phyloP scores from a whole-genome alignment of 1,139 yeast genomes.

The Meyerozyma sp. region DNA sequence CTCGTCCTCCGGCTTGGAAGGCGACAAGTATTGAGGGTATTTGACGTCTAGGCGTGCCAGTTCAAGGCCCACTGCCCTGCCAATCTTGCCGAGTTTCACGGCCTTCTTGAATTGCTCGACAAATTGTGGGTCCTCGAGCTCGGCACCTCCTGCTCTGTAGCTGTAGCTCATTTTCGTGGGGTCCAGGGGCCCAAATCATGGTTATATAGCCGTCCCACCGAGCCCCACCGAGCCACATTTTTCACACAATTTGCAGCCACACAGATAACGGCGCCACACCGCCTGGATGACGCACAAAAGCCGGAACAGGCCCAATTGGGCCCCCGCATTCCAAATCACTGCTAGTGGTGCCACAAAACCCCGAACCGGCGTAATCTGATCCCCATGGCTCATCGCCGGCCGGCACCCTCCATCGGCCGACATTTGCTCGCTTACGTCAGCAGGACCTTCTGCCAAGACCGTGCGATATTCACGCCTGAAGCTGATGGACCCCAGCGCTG shows the following conservation, averaged over 20 bases:
- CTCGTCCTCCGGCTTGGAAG: slow-evolving; percentile 14
- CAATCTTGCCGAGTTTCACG: not conserved
- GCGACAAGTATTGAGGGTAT: slow-evolving; percentile 19
- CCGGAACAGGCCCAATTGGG: too few species aligned
- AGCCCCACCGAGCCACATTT: not conserved
- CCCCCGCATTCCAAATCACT: too few species aligned
- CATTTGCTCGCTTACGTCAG: too few species aligned
- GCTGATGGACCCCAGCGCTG: too few species aligned
- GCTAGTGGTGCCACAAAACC: too few species aligned
- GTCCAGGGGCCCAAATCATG: too few species aligned
- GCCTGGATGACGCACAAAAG: not conserved
- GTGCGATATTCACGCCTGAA: not conserved
- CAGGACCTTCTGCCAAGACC: too few species aligned
- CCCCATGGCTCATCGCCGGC: too few species aligned
- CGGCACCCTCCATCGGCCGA: too few species aligned
- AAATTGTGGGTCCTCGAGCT: not conserved
- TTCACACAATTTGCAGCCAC: not conserved
- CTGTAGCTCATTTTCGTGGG: not conserved
- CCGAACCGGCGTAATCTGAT: too few species aligned
- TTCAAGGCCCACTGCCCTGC: slow-evolving; percentile 4
- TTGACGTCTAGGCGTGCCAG: slow-evolving; percentile 12
- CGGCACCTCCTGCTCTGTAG: not conserved
- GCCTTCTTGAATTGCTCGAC: not conserved
- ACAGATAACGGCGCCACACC: not conserved
- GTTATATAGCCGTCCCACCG: too few species aligned